Evolutionary conservation across 768 basidiomycete species (phyloP).

Genomic region (Atractiella rhizophila): DNA sequence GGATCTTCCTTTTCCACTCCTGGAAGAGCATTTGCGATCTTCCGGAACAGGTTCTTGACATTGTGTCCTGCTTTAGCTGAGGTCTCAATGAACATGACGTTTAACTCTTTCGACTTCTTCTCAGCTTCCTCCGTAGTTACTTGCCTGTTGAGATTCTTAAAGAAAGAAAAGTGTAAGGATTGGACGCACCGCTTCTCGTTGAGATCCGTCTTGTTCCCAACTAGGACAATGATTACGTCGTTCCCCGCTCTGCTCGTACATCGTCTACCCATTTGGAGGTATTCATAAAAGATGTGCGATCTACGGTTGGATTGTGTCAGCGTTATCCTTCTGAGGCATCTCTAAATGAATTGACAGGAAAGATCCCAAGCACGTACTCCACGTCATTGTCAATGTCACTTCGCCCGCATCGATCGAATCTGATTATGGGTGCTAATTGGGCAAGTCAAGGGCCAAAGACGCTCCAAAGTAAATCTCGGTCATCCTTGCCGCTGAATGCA

Average conservation of each 20-base stretch:
- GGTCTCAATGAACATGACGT: slow-evolving; percentile 98
- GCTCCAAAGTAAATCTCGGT: too few species aligned
- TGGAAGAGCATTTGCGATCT: slow-evolving; percentile 92
- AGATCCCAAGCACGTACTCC: neutral
- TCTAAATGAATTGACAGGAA: neutral
- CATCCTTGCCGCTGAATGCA: too few species aligned
- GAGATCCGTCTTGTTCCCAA: slow-evolving; percentile 96
- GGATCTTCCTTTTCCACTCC: slow-evolving; percentile 53
- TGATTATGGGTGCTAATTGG: too few species aligned
- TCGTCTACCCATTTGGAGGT: slow-evolving; percentile 99
- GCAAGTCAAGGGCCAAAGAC: too few species aligned
- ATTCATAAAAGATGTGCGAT: slow-evolving; percentile 90
- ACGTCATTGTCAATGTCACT: too few species aligned
- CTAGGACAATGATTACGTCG: slow-evolving; percentile 93
- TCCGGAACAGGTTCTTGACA: slow-evolving; percentile 95
- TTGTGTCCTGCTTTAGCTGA: slow-evolving; percentile 98
- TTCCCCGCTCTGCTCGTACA: slow-evolving; percentile 88
- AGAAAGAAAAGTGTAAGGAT: too few species aligned
- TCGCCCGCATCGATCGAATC: too few species aligned
- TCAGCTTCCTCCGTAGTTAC: slow-evolving; percentile 97
- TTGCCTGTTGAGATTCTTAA: slow-evolving; percentile 34
- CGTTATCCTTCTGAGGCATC: neutral
- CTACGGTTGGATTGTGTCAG: slow-evolving; percentile 25
- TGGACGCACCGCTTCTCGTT: slow-evolving; percentile 80
- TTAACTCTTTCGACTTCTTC: slow-evolving; percentile 60